These are phyloP conservation scores for Penicillium brevicompactum DNA, from an alignment of 2,329 filamentous ascomycete species.

Conservation along the genomic window DNA sequence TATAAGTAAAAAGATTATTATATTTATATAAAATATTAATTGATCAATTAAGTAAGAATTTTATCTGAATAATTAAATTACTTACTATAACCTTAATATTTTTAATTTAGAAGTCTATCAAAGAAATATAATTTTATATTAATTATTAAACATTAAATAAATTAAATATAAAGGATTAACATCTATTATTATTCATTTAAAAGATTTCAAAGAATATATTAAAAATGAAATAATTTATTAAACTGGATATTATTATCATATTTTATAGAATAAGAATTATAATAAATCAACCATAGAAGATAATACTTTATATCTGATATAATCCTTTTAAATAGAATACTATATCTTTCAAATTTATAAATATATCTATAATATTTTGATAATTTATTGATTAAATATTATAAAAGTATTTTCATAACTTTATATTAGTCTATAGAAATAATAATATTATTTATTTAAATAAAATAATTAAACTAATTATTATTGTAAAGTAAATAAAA, in stretches of 20 bases:
- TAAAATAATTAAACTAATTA: too few species aligned
- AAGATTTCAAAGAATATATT: constrained; percentile 9
- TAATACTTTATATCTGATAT: constrained; percentile 28
- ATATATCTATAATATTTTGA: neutral
- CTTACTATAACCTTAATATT: too few species aligned
- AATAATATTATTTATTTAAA: neutral
- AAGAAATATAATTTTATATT: too few species aligned
- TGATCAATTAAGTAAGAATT: too few species aligned
- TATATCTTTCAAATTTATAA: neutral
- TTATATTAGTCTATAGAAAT: too few species aligned
- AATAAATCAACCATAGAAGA: constrained; percentile 40
- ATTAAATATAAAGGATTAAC: neutral
- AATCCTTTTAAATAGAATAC: constrained; percentile 33
- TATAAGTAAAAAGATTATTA: neutral
- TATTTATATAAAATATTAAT: neutral
- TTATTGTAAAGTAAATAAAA: too few species aligned
- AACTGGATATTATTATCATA: constrained; percentile 18
- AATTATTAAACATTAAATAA: constrained; percentile 9
- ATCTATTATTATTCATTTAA: neutral
- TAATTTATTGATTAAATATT: too few species aligned
- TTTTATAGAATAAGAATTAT: constrained; percentile 7
- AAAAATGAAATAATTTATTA: constrained; percentile 12
- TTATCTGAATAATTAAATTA: too few species aligned
- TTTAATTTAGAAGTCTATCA: too few species aligned
- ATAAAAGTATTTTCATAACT: too few species aligned